Evolutionary conservation across 805 yeast genomes (phyloP).

Genomic region (Starmerella kuoi): DNA sequence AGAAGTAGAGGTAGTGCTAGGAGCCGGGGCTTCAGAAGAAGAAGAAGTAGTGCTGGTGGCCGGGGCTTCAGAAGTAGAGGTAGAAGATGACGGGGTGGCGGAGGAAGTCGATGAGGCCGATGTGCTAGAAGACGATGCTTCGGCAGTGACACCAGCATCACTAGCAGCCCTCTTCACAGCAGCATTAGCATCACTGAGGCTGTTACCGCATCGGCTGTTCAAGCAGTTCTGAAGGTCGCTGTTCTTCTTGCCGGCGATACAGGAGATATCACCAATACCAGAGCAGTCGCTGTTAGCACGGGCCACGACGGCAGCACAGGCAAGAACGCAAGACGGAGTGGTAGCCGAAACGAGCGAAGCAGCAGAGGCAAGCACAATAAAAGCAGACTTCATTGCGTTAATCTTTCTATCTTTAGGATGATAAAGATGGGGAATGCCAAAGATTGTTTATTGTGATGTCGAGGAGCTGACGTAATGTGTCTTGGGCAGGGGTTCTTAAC

Average conservation of each 20-base stretch:
- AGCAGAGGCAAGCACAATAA: slow-evolving; percentile 31
- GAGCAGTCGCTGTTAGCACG: slow-evolving; percentile 22
- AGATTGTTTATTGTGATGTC: background rate
- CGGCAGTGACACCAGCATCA: slow-evolving; percentile 12
- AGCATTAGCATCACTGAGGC: slow-evolving; percentile 45
- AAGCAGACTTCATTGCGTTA: slow-evolving; percentile 20
- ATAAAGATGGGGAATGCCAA: background rate
- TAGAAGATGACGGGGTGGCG: slow-evolving; percentile 7
- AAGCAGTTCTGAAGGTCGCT: slow-evolving; percentile 49
- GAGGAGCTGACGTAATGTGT: slow-evolving; percentile 1
- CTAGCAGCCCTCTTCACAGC: slow-evolving; percentile 36
- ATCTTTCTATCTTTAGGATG: background rate
- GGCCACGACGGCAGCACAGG: slow-evolving; percentile 68
- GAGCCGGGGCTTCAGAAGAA: slow-evolving; percentile 5
- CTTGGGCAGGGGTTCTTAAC: too few species aligned
- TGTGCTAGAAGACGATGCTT: slow-evolving; percentile 7
- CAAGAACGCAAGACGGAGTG: slow-evolving; percentile 86
- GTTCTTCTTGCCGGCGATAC: slow-evolving; percentile 51
- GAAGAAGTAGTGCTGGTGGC: slow-evolving; percentile 9
- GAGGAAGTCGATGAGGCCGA: slow-evolving; percentile 13
- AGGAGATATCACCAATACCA: slow-evolving; percentile 49
- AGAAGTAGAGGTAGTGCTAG: slow-evolving; percentile 2
- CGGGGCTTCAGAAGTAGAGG: slow-evolving; percentile 10
- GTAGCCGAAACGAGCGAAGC: slow-evolving; percentile 34
- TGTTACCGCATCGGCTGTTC: slow-evolving; percentile 55